Evolutionary conservation across 371 early-diverging fungal genomes (phyloP).

Genomic region (Syncephalastrum racemosum): DNA sequence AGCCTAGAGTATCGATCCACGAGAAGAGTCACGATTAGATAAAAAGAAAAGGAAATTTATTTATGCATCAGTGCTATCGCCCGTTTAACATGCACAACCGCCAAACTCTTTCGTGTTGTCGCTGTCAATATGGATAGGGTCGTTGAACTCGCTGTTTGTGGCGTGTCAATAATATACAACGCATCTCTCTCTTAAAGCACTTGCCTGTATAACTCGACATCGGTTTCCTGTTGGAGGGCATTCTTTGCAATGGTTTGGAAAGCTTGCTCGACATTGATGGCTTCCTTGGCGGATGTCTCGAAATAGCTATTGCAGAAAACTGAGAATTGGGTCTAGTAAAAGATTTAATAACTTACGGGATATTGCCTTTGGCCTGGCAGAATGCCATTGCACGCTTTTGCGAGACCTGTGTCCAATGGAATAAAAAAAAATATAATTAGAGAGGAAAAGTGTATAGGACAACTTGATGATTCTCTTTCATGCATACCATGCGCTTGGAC

Average conservation of each 20-base stretch:
- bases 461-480: background rate
- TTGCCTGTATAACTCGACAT: constrained; percentile 74
- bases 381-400: constrained; percentile 94
- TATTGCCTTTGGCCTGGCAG: constrained; percentile 94
- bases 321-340: background rate
- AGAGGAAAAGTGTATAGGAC: too few relatives aligned
- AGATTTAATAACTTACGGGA: constrained; percentile 60
- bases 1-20: background rate
- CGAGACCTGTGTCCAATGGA: constrained; percentile 57
- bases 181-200: background rate
- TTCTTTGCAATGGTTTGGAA: constrained; percentile 95
- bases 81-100: constrained; percentile 44
- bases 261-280: constrained; percentile 95
- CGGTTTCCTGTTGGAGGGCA: constrained; percentile 90
- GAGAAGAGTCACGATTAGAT: background rate
- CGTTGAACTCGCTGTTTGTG: constrained; percentile 81
- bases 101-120: constrained; percentile 66
- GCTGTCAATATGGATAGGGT: constrained; percentile 88
- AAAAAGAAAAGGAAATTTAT: background rate
- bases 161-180: background rate
- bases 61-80: background rate
- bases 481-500: constrained; percentile 79
- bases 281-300: constrained; percentile 96
- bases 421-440: background rate
- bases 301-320: constrained; percentile 63